Evolutionary conservation across 495 filamentous ascomycete genomes (phyloP), one percentile per base, ranked within the genome.

Genomic region (Achaetomiella virescens): DNA sequence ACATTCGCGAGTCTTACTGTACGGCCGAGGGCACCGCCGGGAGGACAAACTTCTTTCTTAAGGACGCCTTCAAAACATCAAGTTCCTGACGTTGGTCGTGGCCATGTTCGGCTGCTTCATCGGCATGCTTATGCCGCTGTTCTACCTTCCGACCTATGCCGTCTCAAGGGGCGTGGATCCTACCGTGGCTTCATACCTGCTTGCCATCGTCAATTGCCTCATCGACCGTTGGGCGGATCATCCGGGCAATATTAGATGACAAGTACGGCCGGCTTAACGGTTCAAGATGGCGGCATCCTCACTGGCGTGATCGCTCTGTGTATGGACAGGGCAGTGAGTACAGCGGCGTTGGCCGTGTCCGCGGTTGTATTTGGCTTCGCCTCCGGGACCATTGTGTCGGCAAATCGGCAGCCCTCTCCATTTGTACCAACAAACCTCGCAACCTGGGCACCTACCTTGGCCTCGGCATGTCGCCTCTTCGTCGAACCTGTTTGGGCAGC

Each of bases 131-230:
- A 71, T 70, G 2, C 84, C 83, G 1, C 62, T 82, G 20, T 84
- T 81, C 67, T 86, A 77, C 62, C 61, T 85, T 3, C 72, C 78
- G 0, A 64, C 74, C 0, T 85, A 83, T 57, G 81, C 76, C 6
- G 60, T 79, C 7, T 57, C 52, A 0, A 57, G 68, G 7, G 79
- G 80, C 17, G 73, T 84, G 64, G 62, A 72, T 3, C 33, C 64
- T 6, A 69, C 70, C 6, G 63, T 85, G 1, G 73, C 81, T 0
- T 87, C 81, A 18, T 78, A 84, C 55, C 70, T 78, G 20, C 55
- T 80, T 5, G 67, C 75, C 2, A 78, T 84, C 20, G 59, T 83
- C 25, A 85, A 84, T n/a, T 44, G 70, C 63, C 0, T 75, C 72
- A 0, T 83, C 81, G 0, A 75, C 74, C 9, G 76, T 81, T 57